phyloP scores from a whole-genome alignment of 345 rosid species.

The Gossypium herbaceum region DNA sequence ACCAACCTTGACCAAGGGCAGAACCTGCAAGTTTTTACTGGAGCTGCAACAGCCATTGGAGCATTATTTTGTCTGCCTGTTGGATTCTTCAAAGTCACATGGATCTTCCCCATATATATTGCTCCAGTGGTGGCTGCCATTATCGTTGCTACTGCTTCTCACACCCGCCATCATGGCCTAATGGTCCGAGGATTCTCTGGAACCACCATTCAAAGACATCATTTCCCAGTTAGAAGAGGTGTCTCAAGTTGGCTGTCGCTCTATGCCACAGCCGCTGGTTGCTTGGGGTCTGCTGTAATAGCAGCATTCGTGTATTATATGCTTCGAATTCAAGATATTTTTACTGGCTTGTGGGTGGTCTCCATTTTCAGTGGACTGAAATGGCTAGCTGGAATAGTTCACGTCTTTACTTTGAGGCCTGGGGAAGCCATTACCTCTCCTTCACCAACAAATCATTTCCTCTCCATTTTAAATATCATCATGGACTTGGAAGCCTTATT shows the following conservation, averaged over 20 bases:
- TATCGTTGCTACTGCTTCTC: slow-evolving; percentile 40
- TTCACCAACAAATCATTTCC: slow-evolving; percentile 21
- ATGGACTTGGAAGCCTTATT: slow-evolving; percentile 40
- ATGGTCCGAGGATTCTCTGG: slow-evolving; percentile 44
- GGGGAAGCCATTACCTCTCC: slow-evolving; percentile 18
- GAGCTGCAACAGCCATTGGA: slow-evolving; percentile 45
- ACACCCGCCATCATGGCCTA: slow-evolving; percentile 51
- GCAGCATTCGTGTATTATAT: slow-evolving; percentile 49
- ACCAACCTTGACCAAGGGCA: slow-evolving; percentile 37
- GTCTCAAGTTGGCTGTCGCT: slow-evolving; percentile 56
- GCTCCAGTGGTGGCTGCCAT: slow-evolving; percentile 32
- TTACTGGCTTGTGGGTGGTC: slow-evolving; percentile 49
- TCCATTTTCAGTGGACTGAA: slow-evolving; percentile 57
- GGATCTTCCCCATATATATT: slow-evolving; percentile 49
- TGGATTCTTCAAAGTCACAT: slow-evolving; percentile 38
- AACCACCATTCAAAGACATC: slow-evolving; percentile 20
- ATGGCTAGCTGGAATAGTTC: slow-evolving; percentile 46
- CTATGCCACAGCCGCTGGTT: slow-evolving; percentile 39
- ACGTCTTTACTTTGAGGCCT: slow-evolving; percentile 24
- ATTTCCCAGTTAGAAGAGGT: slow-evolving; percentile 31
- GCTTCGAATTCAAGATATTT: slow-evolving; percentile 32
- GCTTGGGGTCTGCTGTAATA: slow-evolving; percentile 47
- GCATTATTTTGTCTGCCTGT: slow-evolving; percentile 49
- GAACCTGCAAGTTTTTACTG: slow-evolving; percentile 32
- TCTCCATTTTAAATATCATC: slow-evolving; percentile 41